A percentile compares a stretch with the other conserved stretches of the same genome.
Evolutionary conservation across 805 yeast species (phyloP).

Genomic region (Ogataea pini): DNA sequence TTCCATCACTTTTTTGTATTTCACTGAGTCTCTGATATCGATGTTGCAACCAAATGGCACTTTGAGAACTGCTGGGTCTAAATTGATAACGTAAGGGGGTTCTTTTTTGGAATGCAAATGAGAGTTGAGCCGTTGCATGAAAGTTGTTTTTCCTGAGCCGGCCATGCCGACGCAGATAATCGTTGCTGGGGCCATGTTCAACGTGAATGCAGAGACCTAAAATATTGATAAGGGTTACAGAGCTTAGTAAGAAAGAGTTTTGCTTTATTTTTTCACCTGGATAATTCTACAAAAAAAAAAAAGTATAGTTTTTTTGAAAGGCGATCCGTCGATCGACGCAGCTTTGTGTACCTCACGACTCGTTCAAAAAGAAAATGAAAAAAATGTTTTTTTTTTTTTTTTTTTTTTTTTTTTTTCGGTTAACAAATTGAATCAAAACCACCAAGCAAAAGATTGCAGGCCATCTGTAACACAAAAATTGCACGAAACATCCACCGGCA

Average conservation of each 20-base stretch:
- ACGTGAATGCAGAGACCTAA: neutral
- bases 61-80: constrained; percentile 94
- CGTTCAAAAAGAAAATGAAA: neutral
- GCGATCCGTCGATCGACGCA: neutral
- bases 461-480: neutral
- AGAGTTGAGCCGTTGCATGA: constrained; percentile 91
- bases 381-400: neutral
- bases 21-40: constrained; percentile 94
- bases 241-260: no score
- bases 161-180: constrained; percentile 48
- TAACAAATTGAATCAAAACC: neutral
- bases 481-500: neutral
- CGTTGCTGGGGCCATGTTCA: constrained; percentile 36
- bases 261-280: no score
- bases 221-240: no score
- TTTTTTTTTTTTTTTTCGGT: neutral
- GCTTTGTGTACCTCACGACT: neutral
- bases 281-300: neutral
- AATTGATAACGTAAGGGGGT: constrained; percentile 88
- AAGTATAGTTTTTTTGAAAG: no score
- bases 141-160: constrained; percentile 93
- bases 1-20: constrained; percentile 95
- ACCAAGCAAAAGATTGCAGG: neutral
- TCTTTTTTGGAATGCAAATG: constrained; percentile 71
- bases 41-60: constrained; percentile 94